Base-by-base conservation (phyloP, 75 land plant species). In the Isoetes taiwanensis region DNA sequence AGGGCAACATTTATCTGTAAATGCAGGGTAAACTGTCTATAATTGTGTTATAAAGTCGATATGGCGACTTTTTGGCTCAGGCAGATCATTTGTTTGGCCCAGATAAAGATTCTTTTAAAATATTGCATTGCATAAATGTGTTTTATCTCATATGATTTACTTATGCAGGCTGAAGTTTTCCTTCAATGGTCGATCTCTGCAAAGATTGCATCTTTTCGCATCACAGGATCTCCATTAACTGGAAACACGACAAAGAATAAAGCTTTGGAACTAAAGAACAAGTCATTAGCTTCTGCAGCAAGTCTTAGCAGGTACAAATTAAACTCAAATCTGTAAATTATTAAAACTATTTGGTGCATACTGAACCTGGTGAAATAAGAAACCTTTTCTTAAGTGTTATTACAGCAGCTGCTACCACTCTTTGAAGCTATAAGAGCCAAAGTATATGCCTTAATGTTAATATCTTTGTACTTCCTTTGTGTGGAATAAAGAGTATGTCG, bases 131-230 rank as follows among this genome's bases (percentile, higher is more conserved):
- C 4, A 19, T 43, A 27, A 11, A 11, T 28, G 43, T 26, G 25
- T 28, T 48, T 6, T 29, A 35, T 39, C 29, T 43, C 0, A 9
- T 9, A 9, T 10, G 46, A 27, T 48, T n/a, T 61, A 41, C 34
- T 17, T 2, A 24, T 16, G n/a, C 63, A 64, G 67, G 67, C 35
- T 3, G 67, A 64, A 16, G 56, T 53, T 19, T 64, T 34, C 19
- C 29, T 56, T 11, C 43, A 21, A 39, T 24, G 61, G 50, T 33
- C 60, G 19, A 30, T 35, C 17, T 38, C 63, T 0, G 30, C 56
- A 46, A 40, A 54, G 28, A 20, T 50, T 28, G 27, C 43, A 11
- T 39, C 37, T 23, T 20, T 32, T 28, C 25, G 26, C 26, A 10
- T 10, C 34, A 43, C 63, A 9, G 59, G 53, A 29, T 48, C 61